These are phyloP conservation scores for Multifurca ochricompacta DNA, from an alignment of 768 basidiomycete genomes.

Conservation along the genomic window DNA sequence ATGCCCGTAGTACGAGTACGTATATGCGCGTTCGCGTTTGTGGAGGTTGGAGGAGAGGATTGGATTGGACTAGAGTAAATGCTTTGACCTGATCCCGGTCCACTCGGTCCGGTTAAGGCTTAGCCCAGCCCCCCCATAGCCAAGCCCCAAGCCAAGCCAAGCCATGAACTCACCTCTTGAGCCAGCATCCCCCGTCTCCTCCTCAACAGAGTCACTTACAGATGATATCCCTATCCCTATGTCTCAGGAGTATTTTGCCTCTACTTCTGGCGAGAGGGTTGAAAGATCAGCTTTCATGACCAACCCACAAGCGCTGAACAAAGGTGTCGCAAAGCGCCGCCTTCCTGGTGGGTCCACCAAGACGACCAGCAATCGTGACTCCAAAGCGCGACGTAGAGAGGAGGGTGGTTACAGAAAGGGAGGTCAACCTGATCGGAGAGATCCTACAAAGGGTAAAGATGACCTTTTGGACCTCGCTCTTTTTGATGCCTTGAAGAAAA, in stretches of 20 bases:
- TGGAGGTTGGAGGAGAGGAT: too few species aligned
- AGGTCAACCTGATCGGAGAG: constrained; percentile 14
- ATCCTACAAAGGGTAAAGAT: constrained; percentile 8
- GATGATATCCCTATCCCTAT: neutral
- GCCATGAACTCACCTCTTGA: constrained; percentile 23
- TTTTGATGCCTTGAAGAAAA: constrained; percentile 14
- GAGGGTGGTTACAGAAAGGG: constrained; percentile 13
- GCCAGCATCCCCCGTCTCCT: constrained; percentile 22
- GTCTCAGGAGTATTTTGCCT: constrained; percentile 1
- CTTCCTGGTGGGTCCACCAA: constrained; percentile 15
- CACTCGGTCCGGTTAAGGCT: constrained; percentile 4
- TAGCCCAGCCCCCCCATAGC: too few species aligned
- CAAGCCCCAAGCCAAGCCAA: neutral
- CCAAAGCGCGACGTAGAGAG: constrained; percentile 20
- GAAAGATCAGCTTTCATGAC: constrained; percentile 4
- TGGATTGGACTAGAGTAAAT: too few species aligned
- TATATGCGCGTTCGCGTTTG: too few species aligned
- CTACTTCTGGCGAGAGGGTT: neutral
- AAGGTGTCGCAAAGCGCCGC: constrained; percentile 16
- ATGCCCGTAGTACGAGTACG: too few species aligned
- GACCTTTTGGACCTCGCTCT: constrained; percentile 16
- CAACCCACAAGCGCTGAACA: constrained; percentile 3
- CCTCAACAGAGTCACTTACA: constrained; percentile 22
- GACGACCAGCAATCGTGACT: constrained; percentile 18
- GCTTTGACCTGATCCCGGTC: too few species aligned